Percentiles rank a stretch among this genome's conserved stretches.
These are phyloP conservation scores for Avena atlantica DNA, from an alignment of 176 grass and related monocot genomes.

Conservation along the genomic window DNA sequence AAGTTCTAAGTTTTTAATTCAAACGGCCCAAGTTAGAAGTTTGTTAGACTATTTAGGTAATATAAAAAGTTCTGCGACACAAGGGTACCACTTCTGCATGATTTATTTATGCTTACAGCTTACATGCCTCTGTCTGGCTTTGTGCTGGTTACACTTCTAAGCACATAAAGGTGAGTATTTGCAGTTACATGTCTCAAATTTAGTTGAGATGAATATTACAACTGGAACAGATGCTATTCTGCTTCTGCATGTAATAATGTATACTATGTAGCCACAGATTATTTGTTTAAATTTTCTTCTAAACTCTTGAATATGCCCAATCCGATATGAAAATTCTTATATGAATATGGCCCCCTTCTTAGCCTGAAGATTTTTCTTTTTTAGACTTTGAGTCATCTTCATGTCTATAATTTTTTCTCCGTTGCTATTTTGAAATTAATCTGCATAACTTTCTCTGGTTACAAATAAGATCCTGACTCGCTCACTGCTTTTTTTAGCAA, in stretches of 20 bases:
- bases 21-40: neutral
- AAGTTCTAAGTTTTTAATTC: neutral
- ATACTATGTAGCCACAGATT: neutral
- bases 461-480: neutral
- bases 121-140: neutral
- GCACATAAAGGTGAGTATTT: neutral
- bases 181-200: neutral
- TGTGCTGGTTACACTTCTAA: neutral
- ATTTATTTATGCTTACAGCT: neutral
- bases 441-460: neutral
- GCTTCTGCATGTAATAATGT: neutral
- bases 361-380: neutral
- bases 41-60: neutral
- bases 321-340: neutral
- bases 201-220: neutral
- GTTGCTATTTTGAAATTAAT: neutral
- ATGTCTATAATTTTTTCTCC: neutral
- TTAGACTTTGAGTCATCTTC: neutral
- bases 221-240: neutral
- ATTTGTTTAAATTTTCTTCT: neutral
- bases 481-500: neutral
- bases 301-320: neutral
- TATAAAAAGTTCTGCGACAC: neutral
- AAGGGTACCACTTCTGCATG: neutral
- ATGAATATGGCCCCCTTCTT: neutral